A percentile compares a stretch with the other conserved stretches of the same genome.
phyloP scores from a whole-genome alignment of 805 yeast species.

The Kodamaea laetipori region DNA sequence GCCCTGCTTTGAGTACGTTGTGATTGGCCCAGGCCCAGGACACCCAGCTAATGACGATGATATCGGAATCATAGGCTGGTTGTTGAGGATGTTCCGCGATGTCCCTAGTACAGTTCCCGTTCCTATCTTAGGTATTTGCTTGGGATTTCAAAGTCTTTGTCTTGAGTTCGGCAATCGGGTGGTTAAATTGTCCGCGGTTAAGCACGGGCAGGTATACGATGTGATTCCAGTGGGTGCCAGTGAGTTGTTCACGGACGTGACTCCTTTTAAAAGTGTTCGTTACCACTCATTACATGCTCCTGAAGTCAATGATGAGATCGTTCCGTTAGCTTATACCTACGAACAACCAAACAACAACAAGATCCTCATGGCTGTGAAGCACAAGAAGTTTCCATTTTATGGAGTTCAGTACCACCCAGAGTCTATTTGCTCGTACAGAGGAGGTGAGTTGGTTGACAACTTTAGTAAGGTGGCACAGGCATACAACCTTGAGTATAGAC shows the following conservation, averaged over 20 bases:
- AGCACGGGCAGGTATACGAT: constrained; percentile 82
- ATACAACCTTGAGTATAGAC: constrained; percentile 31
- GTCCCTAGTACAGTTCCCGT: constrained; percentile 19
- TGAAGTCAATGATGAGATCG: constrained; percentile 34
- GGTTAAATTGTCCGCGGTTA: constrained; percentile 53
- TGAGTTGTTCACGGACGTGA: constrained; percentile 21
- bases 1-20: constrained; percentile 65
- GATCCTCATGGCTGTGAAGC: constrained; percentile 80
- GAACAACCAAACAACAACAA: constrained; percentile 39
- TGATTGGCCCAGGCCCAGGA: constrained; percentile 98
- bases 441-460: constrained; percentile 58
- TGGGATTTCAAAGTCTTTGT: constrained; percentile 89
- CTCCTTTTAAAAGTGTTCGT: constrained; percentile 68
- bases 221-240: constrained; percentile 48
- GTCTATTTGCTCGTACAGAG: constrained; percentile 78
- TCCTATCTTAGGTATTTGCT: constrained; percentile 88
- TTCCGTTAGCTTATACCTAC: constrained; percentile 64
- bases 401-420: constrained; percentile 99
- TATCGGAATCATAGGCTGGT: constrained; percentile 74
- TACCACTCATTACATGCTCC: constrained; percentile 81
- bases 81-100: constrained; percentile 28
- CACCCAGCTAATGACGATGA: constrained; percentile 66
- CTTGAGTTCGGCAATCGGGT: constrained; percentile 60
- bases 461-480: constrained; percentile 55
- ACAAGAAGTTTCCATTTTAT: constrained; percentile 63